phyloP scores from a whole-genome alignment of 495 filamentous ascomycete species.

The Rhizodiscina lignyota region DNA sequence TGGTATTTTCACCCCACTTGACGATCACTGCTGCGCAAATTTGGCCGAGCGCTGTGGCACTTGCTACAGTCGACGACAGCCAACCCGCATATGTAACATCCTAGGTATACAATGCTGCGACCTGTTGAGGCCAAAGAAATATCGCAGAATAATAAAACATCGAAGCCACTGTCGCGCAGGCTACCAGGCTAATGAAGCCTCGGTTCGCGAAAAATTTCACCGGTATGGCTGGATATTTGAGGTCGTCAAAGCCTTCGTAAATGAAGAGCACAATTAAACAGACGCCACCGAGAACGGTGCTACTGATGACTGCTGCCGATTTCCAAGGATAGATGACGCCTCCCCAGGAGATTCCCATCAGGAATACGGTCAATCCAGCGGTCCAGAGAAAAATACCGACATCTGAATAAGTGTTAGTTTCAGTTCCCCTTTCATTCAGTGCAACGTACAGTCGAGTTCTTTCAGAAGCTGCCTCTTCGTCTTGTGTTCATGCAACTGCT shows the following conservation, averaged over 20 bases:
- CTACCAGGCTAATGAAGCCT: conserved; percentile 6
- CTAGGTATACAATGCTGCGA: conserved; percentile 5
- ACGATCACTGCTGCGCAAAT: too few species aligned
- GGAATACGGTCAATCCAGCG: conserved; percentile 26
- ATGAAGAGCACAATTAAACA: conserved; percentile 6
- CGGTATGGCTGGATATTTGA: conserved; percentile 8
- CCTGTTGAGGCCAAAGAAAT: conserved; percentile 9
- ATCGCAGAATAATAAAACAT: conserved; percentile 10
- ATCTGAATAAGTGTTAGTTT: too few species aligned
- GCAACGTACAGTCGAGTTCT: too few species aligned
- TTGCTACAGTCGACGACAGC: too few species aligned
- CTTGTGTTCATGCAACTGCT: too few species aligned
- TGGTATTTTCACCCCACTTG: too few species aligned
- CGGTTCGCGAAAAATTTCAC: conserved; percentile 10
- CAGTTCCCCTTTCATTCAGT: too few species aligned
- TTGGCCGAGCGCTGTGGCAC: too few species aligned
- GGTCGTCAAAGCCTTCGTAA: conserved; percentile 7
- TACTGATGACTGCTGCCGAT: conserved; percentile 6
- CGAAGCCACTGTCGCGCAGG: conserved; percentile 7
- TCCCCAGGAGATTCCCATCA: conserved; percentile 27
- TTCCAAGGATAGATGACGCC: conserved; percentile 10
- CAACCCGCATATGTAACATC: conserved; percentile 5
- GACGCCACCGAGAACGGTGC: conserved; percentile 6
- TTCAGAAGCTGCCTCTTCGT: too few species aligned
- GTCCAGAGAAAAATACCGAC: conserved; percentile 25